These are phyloP conservation scores for Fragilariopsis cylindrus DNA, from an alignment of 108 stramenopile genomes.

Conservation along the genomic window DNA sequence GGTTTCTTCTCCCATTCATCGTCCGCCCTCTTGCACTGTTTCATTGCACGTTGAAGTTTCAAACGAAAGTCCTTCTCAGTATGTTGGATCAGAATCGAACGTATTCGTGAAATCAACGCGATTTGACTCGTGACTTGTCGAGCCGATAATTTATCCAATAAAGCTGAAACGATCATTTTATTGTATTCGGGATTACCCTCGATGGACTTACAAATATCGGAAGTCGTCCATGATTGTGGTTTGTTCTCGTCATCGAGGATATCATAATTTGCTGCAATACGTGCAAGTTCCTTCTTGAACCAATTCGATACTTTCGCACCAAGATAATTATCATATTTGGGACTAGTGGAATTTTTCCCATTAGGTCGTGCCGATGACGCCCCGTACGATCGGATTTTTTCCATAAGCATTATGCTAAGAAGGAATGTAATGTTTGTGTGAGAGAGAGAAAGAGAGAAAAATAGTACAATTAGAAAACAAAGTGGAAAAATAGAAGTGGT, in stretches of 20 bases:
- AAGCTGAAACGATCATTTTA: conserved; percentile 41
- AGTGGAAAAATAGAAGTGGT: background rate
- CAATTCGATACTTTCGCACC: conserved; percentile 67
- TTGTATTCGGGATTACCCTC: conserved; percentile 42
- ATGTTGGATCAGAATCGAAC: conserved; percentile 59
- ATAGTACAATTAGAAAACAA: conserved; percentile 1
- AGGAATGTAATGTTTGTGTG: background rate
- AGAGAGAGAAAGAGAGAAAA: background rate
- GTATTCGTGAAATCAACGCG: conserved; percentile 62
- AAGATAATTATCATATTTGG: conserved; percentile 57
- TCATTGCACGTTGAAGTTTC: conserved; percentile 46
- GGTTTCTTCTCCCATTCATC: conserved; percentile 70
- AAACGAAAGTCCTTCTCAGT: conserved; percentile 35
- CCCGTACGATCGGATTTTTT: conserved; percentile 30
- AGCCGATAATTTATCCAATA: conserved; percentile 65
- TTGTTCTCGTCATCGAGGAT: conserved; percentile 55
- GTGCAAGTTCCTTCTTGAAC: conserved; percentile 56
- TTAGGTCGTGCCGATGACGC: conserved; percentile 4
- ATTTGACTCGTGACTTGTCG: conserved; percentile 65
- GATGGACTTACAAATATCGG: conserved; percentile 43
- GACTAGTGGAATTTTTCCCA: conserved; percentile 10
- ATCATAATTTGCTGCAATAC: conserved; percentile 42
- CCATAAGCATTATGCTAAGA: conserved; percentile 37
- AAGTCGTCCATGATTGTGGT: conserved; percentile 41
- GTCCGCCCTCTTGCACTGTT: conserved; percentile 36